phyloP scores from a whole-genome alignment of 768 basidiomycete genomes.

The Agrocybe chaxingu region DNA sequence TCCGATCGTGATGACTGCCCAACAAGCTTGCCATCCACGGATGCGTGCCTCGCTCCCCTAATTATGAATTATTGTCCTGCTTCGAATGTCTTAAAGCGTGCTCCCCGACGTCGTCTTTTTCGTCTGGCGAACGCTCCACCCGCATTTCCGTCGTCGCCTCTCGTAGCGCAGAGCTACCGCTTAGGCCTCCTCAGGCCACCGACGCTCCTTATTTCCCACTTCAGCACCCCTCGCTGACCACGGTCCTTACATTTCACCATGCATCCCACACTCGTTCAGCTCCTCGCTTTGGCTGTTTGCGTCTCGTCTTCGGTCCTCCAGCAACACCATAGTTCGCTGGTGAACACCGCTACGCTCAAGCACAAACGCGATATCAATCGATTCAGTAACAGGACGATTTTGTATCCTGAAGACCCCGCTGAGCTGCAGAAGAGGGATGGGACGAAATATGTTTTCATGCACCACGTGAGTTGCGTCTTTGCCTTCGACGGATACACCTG shows the following conservation, averaged over 20 bases:
- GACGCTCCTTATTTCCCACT: conserved; percentile 11
- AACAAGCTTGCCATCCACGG: too few relatives aligned
- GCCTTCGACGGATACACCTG: neutral
- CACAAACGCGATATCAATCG: conserved; percentile 12
- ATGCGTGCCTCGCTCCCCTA: too few relatives aligned
- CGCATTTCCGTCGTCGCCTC: too few relatives aligned
- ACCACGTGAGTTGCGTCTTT: conserved; percentile 34
- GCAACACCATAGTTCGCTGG: neutral
- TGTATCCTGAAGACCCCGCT: conserved; percentile 17
- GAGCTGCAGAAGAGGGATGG: conserved; percentile 36
- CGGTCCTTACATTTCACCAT: conserved; percentile 12
- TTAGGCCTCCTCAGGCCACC: conserved; percentile 7
- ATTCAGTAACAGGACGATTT: conserved; percentile 13
- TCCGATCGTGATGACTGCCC: too few relatives aligned
- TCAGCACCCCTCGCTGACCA: conserved; percentile 10
- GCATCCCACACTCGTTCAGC: conserved; percentile 2
- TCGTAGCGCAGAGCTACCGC: neutral
- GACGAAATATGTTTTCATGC: conserved; percentile 51
- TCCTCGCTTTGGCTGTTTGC: conserved; percentile 3
- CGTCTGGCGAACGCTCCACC: too few relatives aligned
- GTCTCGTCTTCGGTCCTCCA: conserved; percentile 1
- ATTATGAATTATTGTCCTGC: too few relatives aligned
- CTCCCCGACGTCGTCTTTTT: too few relatives aligned
- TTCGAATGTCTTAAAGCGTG: too few relatives aligned
- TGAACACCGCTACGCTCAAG: neutral